Evolutionary conservation across 768 basidiomycete genomes (phyloP), one percentile per base, ranked within the genome.

Genomic region (Lyophyllum decastes): DNA sequence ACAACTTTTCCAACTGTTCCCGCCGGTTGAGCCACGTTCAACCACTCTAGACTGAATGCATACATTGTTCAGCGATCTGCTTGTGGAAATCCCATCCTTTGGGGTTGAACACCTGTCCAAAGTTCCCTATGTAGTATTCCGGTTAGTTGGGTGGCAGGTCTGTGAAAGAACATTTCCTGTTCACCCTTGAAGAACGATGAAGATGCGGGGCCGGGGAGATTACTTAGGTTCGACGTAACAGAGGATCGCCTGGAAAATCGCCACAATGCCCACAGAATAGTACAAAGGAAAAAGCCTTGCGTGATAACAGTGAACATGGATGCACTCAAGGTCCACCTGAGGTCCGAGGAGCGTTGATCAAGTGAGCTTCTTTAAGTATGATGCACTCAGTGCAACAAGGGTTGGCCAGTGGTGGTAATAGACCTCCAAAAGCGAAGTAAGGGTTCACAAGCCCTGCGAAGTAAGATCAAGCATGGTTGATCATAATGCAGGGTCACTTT

Each of bases 191-290:
- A 53, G 3, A 58, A 21, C 1, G 71, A 73, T 2, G 48, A 30
- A 1, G 67, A 61, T 5, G 60, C 58, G 2, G 72, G 74, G 5
- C 74, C 73, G 1, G 72, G 72, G 34, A 76, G 62, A 48, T 72
- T 12, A 45, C 16, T 46, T 19, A 19, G 21, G 30, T 19, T 22
- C 17, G 26, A 17, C 43, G 9, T 24, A 43, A 35, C 24, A 64
- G 41, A 17, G 63, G 24, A 43, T 63, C 64, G 19, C 33, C 26
- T 27, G 5, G n/a, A 19, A 51, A 4, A 43, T 52, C 22, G 22
- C 51, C 44, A 45, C 7, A 45, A 45, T 12, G 25, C 22, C 19
- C 44, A 45, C 10, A 56, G 49, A 35, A 53, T 27, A 10, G 30
- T 5, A 10, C 4, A 30, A 10, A 30, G 30, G 30, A 30, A 10